Evolutionary conservation across 2,329 filamentous ascomycete species (phyloP).

Genomic region (Leptographium wingfieldii): DNA sequence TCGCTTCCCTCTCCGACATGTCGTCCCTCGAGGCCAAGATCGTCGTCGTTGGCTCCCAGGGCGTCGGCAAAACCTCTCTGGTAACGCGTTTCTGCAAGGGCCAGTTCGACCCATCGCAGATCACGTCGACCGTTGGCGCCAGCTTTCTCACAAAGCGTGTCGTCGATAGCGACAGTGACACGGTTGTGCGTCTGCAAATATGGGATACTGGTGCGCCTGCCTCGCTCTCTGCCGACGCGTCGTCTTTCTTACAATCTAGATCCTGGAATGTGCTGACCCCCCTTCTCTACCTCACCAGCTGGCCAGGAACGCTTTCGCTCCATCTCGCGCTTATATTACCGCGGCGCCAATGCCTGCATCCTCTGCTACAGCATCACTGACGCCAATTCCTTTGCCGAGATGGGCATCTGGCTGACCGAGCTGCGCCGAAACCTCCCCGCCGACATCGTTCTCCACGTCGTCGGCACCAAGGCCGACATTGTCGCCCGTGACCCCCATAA

Average conservation of each 20-base stretch:
- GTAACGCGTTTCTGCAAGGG: slow-evolving; percentile 67
- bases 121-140: slow-evolving; percentile 62
- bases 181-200: slow-evolving; percentile 80
- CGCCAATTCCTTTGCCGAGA: slow-evolving; percentile 73
- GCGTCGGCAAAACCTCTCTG: slow-evolving; percentile 68
- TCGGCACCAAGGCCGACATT: slow-evolving; percentile 87
- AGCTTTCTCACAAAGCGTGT: slow-evolving; percentile 71
- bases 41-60: slow-evolving; percentile 66
- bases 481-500: slow-evolving; percentile 69
- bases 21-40: slow-evolving; percentile 70
- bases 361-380: slow-evolving; percentile 93
- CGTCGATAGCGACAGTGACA: slow-evolving; percentile 72
- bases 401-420: slow-evolving; percentile 84
- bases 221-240: background rate
- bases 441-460: slow-evolving; percentile 82
- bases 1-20: slow-evolving; percentile 16
- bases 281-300: slow-evolving; percentile 28
- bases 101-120: slow-evolving; percentile 51
- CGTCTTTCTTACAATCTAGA: background rate
- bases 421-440: slow-evolving; percentile 64
- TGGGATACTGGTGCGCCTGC: slow-evolving; percentile 65
- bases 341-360: slow-evolving; percentile 85
- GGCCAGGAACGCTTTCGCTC: slow-evolving; percentile 92
- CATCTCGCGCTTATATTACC: slow-evolving; percentile 92
- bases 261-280: background rate